Evolutionary conservation across 306 rosid species (phyloP).

Genomic region (Leucaena leucocephala): DNA sequence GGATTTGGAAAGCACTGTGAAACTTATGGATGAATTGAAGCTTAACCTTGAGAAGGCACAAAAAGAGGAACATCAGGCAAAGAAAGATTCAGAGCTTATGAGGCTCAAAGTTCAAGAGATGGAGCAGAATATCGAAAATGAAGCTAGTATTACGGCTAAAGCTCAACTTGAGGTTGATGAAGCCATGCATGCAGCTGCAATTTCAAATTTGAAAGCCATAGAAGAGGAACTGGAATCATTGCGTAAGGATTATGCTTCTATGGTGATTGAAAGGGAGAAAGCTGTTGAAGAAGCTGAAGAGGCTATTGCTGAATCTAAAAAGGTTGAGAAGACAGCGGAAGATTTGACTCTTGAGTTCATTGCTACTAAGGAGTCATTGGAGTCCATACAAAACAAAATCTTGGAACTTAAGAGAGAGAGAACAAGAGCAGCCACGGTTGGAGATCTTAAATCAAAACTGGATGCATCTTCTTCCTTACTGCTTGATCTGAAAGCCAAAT

Average conservation of each 20-base stretch:
- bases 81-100: slow-evolving; percentile 64
- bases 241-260: slow-evolving; percentile 57
- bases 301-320: slow-evolving; percentile 37
- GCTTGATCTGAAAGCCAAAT: slow-evolving; percentile 14
- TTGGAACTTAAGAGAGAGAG: slow-evolving; percentile 3
- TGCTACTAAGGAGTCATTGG: slow-evolving; percentile 58
- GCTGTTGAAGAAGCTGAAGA: slow-evolving; percentile 62
- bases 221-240: slow-evolving; percentile 62
- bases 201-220: slow-evolving; percentile 54
- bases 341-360: slow-evolving; percentile 62
- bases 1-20: slow-evolving; percentile 58
- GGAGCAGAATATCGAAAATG: slow-evolving; percentile 74
- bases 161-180: slow-evolving; percentile 74
- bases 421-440: slow-evolving; percentile 22
- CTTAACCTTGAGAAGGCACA: slow-evolving; percentile 63
- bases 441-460: slow-evolving; percentile 1
- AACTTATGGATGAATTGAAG: slow-evolving; percentile 38
- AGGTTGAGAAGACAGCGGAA: slow-evolving; percentile 68
- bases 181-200: slow-evolving; percentile 60
- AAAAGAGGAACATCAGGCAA: slow-evolving; percentile 69
- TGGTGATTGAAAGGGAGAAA: slow-evolving; percentile 49
- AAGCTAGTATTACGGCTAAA: slow-evolving; percentile 69
- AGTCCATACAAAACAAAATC: slow-evolving; percentile 30
- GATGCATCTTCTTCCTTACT: slow-evolving; percentile 1
- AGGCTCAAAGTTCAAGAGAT: slow-evolving; percentile 69